These are phyloP conservation scores for Novymonas esmeraldas DNA, from an alignment of 208 protist species.

Conservation along the genomic window DNA sequence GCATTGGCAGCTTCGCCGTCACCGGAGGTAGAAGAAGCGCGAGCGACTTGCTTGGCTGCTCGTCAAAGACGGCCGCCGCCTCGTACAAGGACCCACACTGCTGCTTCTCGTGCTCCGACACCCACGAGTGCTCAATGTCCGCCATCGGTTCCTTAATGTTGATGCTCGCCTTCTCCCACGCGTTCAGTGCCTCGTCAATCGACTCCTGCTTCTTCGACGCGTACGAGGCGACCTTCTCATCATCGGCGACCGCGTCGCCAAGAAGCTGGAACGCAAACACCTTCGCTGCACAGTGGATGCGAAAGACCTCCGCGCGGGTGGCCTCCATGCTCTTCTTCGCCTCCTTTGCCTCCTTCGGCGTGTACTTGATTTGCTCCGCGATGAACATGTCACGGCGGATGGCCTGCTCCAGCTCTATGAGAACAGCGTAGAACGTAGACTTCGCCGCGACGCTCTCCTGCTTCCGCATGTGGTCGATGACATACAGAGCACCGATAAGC, in stretches of 20 bases:
- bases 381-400: conserved; percentile 72
- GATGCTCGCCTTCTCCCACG: conserved; percentile 54
- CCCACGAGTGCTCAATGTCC: conserved; percentile 65
- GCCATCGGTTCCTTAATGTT: conserved; percentile 65
- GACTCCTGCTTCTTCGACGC: conserved; percentile 59
- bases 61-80: conserved; percentile 47
- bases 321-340: conserved; percentile 60
- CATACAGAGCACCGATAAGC: conserved; percentile 54
- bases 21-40: conserved; percentile 40
- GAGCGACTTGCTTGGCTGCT: conserved; percentile 21
- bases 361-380: conserved; percentile 74
- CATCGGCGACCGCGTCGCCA: conserved; percentile 32
- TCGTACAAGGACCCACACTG: conserved; percentile 42
- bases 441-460: conserved; percentile 58
- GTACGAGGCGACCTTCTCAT: conserved; percentile 49
- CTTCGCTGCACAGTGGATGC: conserved; percentile 69
- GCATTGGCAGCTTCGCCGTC: conserved; percentile 45
- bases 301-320: conserved; percentile 61
- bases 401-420: conserved; percentile 66
- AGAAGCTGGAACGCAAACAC: conserved; percentile 73
- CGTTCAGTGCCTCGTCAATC: conserved; percentile 62
- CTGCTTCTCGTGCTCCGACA: conserved; percentile 49
- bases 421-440: conserved; percentile 57
- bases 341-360: conserved; percentile 74
- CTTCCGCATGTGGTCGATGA: conserved; percentile 61